phyloP scores from a whole-genome alignment of 2,329 filamentous ascomycete genomes.

The Ciborinia camelliae region DNA sequence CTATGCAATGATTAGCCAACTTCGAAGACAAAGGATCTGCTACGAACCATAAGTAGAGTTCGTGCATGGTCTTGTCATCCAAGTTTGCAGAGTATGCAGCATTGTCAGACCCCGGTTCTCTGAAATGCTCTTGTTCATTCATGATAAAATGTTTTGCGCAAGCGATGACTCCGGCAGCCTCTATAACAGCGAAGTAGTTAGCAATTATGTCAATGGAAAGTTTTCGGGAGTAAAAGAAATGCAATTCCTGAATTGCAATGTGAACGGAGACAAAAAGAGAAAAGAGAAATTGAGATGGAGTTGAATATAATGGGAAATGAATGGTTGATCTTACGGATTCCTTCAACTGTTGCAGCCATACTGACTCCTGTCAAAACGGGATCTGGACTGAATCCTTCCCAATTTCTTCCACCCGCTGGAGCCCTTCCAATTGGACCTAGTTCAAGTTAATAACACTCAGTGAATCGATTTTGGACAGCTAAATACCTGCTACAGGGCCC shows the following conservation, averaged over 20 bases:
- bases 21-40: too few relatives aligned
- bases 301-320: too few relatives aligned
- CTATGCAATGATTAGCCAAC: conserved; percentile 25
- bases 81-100: conserved; percentile 63
- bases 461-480: background rate
- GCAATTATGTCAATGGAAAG: background rate
- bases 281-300: background rate
- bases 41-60: conserved; percentile 52
- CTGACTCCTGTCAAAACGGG: conserved; percentile 71
- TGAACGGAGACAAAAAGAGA: background rate
- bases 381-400: conserved; percentile 69
- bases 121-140: conserved; percentile 65
- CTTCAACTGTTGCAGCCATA: conserved; percentile 69
- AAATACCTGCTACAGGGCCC: conserved; percentile 62
- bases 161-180: conserved; percentile 76
- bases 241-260: background rate
- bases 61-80: conserved; percentile 60
- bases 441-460: background rate
- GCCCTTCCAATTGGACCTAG: conserved; percentile 55
- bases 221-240: too few relatives aligned
- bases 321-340: conserved; percentile 49
- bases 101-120: conserved; percentile 23
- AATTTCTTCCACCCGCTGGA: conserved; percentile 66
- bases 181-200: conserved; percentile 35
- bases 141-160: conserved; percentile 69